Percentiles rank a stretch among this genome's conserved stretches.
phyloP scores from a whole-genome alignment of 106 monocot species.

The Acorus gramineus region DNA sequence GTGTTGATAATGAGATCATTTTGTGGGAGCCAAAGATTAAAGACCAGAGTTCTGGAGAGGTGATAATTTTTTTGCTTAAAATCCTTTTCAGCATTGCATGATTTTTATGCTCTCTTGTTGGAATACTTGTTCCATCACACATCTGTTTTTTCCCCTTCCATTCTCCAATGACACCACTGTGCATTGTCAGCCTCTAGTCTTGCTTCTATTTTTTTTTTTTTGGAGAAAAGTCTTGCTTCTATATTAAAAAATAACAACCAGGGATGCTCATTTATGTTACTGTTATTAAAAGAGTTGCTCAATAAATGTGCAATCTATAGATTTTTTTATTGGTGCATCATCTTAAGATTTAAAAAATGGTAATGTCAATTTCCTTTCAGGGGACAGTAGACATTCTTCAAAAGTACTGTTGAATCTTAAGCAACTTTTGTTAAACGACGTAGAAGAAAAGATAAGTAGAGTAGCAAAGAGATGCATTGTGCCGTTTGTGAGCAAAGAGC shows the following conservation, averaged over 20 bases:
- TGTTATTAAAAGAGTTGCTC: no score
- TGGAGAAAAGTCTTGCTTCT: no score
- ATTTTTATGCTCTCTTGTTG: background rate
- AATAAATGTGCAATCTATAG: background rate
- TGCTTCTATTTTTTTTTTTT: background rate
- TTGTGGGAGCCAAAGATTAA: conserved; percentile 97
- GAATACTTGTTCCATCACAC: no score
- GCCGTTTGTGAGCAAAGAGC: no score
- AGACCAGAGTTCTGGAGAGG: conserved; percentile 92
- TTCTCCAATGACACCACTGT: background rate
- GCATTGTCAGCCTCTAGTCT: background rate
- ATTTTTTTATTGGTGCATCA: background rate
- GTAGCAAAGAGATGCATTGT: no score
- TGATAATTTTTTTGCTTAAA: conserved; percentile 11
- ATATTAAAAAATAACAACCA: no score
- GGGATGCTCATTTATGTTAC: no score
- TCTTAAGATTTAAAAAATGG: background rate
- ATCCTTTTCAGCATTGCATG: background rate
- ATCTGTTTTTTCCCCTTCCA: background rate
- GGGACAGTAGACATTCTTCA: conserved; percentile 67
- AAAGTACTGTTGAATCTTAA: conserved; percentile 36
- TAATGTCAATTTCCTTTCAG: background rate
- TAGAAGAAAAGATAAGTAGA: no score
- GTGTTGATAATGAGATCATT: conserved; percentile 97
- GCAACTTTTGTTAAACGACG: no score